Evolutionary conservation across 306 rosid genomes (phyloP), one percentile per base, ranked within the genome.

Genomic region (Fagus sylvatica): DNA sequence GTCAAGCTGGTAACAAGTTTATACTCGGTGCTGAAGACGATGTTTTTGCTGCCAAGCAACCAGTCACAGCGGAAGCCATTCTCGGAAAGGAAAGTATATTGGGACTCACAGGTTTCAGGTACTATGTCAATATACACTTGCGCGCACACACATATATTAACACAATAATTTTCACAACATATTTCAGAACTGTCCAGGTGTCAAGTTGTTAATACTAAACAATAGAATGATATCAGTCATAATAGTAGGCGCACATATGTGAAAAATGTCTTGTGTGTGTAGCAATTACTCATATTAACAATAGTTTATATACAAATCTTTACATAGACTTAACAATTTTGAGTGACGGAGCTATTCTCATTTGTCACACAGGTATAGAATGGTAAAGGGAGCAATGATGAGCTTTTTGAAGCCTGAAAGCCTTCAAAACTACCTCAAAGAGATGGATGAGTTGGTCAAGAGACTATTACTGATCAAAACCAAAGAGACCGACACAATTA

Each of bases 351-450:
- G 16, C 46, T 54, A 30, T 22, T 60, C 62, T 48, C 15, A 22
- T 56, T 71, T 66, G 57, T 19, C 16, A 17, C 75, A 74, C 70
- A 79, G 87, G 56, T 73, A 74, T 28, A 81, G 34, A 53, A 61
- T 85, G 40, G 80, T 81, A 49, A 85, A 77, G 62, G 87, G 85
- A 64, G 85, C 79, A 61, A 74, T 85, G 88, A 4, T 77, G 80
- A 85, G 78, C 80, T 84, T 88, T 83, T 81, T 88, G 76, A 88
- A 88, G 82, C 84, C 87, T 7, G 87, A 84, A 69, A 79, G 88
- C 37, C 85, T 85, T 67, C 88, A 86, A 17, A 88, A 85, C 53
- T 81, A 81, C 60, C 82, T 83, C 12, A 71, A 74, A 65, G 41
- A 69, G 74, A 88, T 79, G 88, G 91, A 88, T 72, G 82, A 79